These are phyloP conservation scores for Pythium pyrilobum DNA, from an alignment of 352 stramenopile genomes.

Conservation along the genomic window DNA sequence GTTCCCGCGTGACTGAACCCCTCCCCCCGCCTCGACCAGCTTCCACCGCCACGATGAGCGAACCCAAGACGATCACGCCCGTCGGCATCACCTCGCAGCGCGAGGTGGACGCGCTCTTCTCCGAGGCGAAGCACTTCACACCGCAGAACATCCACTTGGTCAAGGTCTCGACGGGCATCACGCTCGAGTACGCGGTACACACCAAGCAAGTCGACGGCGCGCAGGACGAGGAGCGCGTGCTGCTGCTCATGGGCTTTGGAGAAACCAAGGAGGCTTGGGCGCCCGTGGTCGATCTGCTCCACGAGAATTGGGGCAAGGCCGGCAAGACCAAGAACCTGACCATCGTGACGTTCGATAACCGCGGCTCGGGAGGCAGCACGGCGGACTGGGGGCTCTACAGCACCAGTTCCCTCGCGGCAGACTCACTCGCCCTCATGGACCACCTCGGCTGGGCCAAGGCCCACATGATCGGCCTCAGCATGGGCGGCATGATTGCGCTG, in stretches of 20 bases:
- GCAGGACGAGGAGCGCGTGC: constrained; percentile 30
- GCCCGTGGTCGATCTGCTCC: constrained; percentile 36
- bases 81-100: constrained; percentile 33
- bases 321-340: constrained; percentile 28
- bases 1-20: neutral
- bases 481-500: constrained; percentile 71
- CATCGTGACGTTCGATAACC: constrained; percentile 55
- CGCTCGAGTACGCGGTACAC: constrained; percentile 47
- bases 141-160: constrained; percentile 15
- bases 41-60: neutral
- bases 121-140: constrained; percentile 33
- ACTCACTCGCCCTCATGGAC: constrained; percentile 49
- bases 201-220: constrained; percentile 1
- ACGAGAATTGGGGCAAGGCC: constrained; percentile 30
- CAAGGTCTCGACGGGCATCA: constrained; percentile 35
- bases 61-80: constrained; percentile 17
- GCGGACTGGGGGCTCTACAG: constrained; percentile 41
- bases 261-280: constrained; percentile 53
- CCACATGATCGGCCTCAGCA: constrained; percentile 29
- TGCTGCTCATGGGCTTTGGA: constrained; percentile 54
- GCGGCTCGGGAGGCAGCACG: constrained; percentile 41
- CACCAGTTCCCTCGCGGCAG: constrained; percentile 50
- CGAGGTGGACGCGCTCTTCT: constrained; percentile 48
- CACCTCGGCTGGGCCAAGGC: constrained; percentile 42
- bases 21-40: neutral